Evolutionary conservation across 2,329 filamentous ascomycete genomes (phyloP), one percentile per base, ranked within the genome.

Genomic region (Fusarium falciforme): DNA sequence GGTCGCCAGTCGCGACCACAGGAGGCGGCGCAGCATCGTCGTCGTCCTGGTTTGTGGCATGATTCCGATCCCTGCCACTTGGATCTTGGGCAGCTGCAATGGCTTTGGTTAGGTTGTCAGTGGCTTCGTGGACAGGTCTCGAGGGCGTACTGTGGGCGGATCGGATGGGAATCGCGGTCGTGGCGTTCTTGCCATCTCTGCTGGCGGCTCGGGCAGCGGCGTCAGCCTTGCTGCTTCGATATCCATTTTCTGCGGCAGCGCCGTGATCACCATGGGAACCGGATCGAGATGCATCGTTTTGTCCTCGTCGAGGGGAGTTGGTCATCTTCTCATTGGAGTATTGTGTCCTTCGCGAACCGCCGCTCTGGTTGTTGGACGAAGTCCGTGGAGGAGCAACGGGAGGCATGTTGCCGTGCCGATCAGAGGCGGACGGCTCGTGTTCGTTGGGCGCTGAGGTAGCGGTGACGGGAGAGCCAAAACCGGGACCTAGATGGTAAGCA

Each of bases 321-420:
- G 83, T 79, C 42, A 82, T 78, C 69, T 84, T 85, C 57, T 89
- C 87, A 76, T 81, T 83, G n/a, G 84, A 76, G 62, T 87, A 84
- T 17, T 84, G 80, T 40, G 82, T 80, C 76, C 87, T 84, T 64
- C 87, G 83, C 31, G 87, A 84, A 74, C 79, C 83, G 17, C 85
- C 80, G 75, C 79, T 76, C 71, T 84, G 83, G 71, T 84, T 82
- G 73, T 91, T 93, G 49, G 94, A 96, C 16, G 95, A 97, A 9
- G 93, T 95, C 79, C 95, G 90, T 38, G 94, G 93, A 57, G 93
- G 95, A 64, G 93, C 92, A 76, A 94, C 88, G 27, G 93, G 92
- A 62, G 93, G 90, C 85, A 88, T 90, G 83, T 86, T 89, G 83
- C 84, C 89, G 84, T 86, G 85, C 78, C 87, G 86, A 78, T 88